Evolutionary conservation across 768 basidiomycete genomes (phyloP).

Genomic region (Antrodiella citrinella): DNA sequence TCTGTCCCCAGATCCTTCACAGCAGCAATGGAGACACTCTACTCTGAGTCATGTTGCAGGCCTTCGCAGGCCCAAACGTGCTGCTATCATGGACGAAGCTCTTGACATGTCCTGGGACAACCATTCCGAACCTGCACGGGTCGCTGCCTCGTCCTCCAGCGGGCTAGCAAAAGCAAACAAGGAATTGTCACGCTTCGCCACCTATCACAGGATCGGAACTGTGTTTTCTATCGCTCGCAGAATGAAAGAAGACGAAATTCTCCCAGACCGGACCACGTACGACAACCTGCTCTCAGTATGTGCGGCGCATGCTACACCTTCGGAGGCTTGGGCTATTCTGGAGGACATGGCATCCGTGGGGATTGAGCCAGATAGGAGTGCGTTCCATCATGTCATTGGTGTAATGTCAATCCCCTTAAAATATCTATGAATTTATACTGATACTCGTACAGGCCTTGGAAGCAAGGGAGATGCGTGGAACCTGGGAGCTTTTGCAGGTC

Average conservation of each 20-base stretch:
- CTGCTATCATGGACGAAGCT: conserved; percentile 11
- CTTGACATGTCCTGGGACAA: conserved; percentile 20
- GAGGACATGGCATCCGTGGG: conserved; percentile 57
- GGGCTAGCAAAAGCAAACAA: conserved; percentile 13
- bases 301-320: conserved; percentile 31
- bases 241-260: conserved; percentile 50
- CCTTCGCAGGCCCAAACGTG: not conserved
- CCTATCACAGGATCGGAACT: conserved; percentile 26
- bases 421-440: conserved; percentile 12
- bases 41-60: not conserved
- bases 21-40: not conserved
- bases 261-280: conserved; percentile 51
- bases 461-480: conserved; percentile 14
- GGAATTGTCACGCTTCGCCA: conserved; percentile 30
- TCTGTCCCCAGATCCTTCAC: not conserved
- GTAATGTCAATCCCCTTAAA: conserved; percentile 28
- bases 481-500: conserved; percentile 39
- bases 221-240: conserved; percentile 38
- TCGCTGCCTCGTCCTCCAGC: conserved; percentile 13
- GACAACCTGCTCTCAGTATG: conserved; percentile 46
- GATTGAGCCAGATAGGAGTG: conserved; percentile 38
- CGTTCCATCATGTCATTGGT: conserved; percentile 53
- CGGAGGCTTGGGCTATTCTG: conserved; percentile 56
- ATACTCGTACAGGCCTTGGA: conserved; percentile 23
- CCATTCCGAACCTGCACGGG: conserved; percentile 16